Conservation (phyloP, 2,329 filamentous ascomycete genomes). For the Dothistroma septosporum region DNA sequence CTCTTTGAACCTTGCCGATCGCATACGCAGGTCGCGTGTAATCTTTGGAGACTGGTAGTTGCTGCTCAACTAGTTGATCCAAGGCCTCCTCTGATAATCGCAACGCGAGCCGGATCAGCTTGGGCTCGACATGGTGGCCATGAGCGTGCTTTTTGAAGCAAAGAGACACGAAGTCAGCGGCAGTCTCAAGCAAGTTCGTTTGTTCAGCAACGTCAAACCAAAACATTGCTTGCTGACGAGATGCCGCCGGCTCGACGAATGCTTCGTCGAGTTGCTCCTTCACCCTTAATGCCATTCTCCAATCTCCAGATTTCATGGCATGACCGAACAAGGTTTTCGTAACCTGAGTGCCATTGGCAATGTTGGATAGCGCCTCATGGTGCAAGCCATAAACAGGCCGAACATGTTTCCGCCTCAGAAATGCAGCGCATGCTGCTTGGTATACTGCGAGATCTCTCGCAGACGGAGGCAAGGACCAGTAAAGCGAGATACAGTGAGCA, state of each 20-base stretch:
- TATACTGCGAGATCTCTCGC: conserved; percentile 23
- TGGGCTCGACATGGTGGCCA: neutral
- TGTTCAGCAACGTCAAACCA: conserved; percentile 24
- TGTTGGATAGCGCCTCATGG: conserved; percentile 26
- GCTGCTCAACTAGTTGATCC: neutral
- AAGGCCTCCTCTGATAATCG: conserved; percentile 8
- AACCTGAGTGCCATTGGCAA: conserved; percentile 24
- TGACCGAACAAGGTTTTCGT: conserved; percentile 21
- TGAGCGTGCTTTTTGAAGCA: neutral
- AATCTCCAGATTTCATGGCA: conserved; percentile 15
- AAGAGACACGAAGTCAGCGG: conserved; percentile 9
- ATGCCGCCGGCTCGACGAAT: neutral
- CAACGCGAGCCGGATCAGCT: neutral
- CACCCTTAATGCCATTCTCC: conserved; percentile 18
- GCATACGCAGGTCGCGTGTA: neutral
- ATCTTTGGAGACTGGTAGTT: neutral
- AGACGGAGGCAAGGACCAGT: conserved; percentile 23
- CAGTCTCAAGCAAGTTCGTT: conserved; percentile 18
- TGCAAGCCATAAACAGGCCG: conserved; percentile 21
- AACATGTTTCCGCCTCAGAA: conserved; percentile 17
- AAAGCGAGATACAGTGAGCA: conserved; percentile 24
- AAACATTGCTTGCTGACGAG: conserved; percentile 17
- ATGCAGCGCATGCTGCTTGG: conserved; percentile 17
- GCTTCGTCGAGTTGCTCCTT: conserved; percentile 14
- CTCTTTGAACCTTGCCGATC: neutral